Evolutionary conservation across 768 basidiomycete species (phyloP), one percentile per base, ranked within the genome.

Genomic region (Hericium coralloides): DNA sequence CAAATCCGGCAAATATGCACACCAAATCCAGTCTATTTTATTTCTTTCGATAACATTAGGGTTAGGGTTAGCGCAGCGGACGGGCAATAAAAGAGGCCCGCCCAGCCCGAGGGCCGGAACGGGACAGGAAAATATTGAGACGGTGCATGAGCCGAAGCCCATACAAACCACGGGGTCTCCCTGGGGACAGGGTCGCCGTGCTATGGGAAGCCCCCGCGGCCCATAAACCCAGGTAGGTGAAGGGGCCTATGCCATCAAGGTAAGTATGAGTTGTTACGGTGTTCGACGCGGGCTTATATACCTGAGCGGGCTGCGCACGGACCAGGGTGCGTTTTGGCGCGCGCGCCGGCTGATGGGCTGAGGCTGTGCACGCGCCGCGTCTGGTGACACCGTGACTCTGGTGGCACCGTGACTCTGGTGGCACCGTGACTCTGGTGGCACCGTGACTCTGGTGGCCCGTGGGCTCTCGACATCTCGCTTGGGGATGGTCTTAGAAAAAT

Each of bases 91-190:
- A 70, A 72, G 65, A 59, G 69, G 68, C 64, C 63, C 59, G 55
- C 63, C 60, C 64, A 65, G 63, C 64, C 63, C 63, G 64, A 61
- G 64, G 82, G 80, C 80, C 77, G 65, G 75, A 77, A 77, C 73
- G 73, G 80, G 79, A 84, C 83, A 72, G 84, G 83, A 77, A 86
- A 86, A 86, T 85, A 85, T 85, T 84, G 64, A 75, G 83, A 85
- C 81, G 78, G 79, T 86, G 83, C 84, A 83, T 84, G 80, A 76
- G 76, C 83, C 82, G 74, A 79, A 80, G 80, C 79, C 70, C 80
- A 84, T 62, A 64, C 64, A 65, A 64, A 63, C 60, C 60, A 56
- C 55, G 53, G 58, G 57, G 47, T 58, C 58, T 60, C 63, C 58
- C 60, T 65, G 64, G 20, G 64, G 64, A 65, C 64, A 65, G 22